Evolutionary conservation across 2,329 filamentous ascomycete genomes (phyloP), one percentile per base, ranked within the genome.

Genomic region (Phialophora verrucosa): DNA sequence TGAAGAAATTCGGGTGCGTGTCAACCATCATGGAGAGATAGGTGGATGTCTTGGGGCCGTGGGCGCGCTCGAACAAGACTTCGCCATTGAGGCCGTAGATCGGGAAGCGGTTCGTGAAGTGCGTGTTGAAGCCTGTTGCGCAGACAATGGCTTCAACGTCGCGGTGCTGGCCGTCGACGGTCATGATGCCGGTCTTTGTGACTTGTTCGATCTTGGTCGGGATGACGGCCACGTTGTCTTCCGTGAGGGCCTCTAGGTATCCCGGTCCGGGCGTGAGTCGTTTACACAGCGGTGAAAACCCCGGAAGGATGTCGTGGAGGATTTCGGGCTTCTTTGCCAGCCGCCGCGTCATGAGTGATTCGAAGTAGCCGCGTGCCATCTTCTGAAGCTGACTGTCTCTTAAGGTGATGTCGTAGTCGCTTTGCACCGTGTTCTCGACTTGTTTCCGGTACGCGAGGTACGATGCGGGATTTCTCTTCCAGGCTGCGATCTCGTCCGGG

Each of bases 231-330:
- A 64, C 62, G 29, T 70, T 62, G 20, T 76, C 73, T 1, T 64
- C 62, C 59, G 29, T 66, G 72, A 5, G 65, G 53, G 25, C 70
- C 53, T 2, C 56, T n/a, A 1, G 75, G 63, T 82, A 83, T 1
- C 79, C 79, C 0, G 78, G 76, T 0, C 79, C 81, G 0, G 80
- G 81, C 1, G 79, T 82, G 20, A 81, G 72, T 11, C 80, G 77
- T 42, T 79, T 75, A 62, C 79, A 82, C 11, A 75, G 73, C 4
- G 78, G 75, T 5, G 76, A 73, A 53, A 79, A 81, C 4, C 69
- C 70, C 54, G 72, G 62, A n/a, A 63, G 61, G 55, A 69, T 72
- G 31, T 64, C 12, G 2, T 66, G 44, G 0, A 72, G 72, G 2
- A 74, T 71, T 2, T 74, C 66, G 1, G 76, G 77, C 54, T 76